Evolutionary conservation across 2,329 filamentous ascomycete species (phyloP), one percentile per base, ranked within the genome.

Genomic region (Zasmidium angulare): DNA sequence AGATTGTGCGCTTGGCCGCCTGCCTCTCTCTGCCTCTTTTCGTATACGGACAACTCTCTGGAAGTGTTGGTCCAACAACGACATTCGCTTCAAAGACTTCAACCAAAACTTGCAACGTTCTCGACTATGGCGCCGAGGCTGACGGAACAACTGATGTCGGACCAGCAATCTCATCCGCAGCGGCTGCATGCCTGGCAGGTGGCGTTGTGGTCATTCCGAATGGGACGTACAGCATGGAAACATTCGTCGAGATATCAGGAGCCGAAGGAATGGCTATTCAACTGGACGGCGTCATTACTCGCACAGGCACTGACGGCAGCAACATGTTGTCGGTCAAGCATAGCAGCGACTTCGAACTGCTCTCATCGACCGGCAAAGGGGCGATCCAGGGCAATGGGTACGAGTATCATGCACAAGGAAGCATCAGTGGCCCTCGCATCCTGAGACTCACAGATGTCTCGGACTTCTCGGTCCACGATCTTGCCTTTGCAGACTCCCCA

Each of bases 261-360:
- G 82, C 82, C 17, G 76, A 72, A 12, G 78, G 73, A 10, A 81
- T 78, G 74, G 81, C 80, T 1, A 69, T 84, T 17, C 80, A 83
- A 63, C 73, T 84, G 43, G 82, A 84, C 66, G 82, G 82, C 20
- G 76, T 75, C 24, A 81, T 85, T 59, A 80, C 80, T n/a, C 77
- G 82, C 1, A 81, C 77, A n/a, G 79, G 81, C 6, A 79, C 75
- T 4, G 77, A 68, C 4, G 77, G 69, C 6, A 81, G 81, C 1
- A 83, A 84, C 62, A 84, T 84, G 82, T 77, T 84, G 62, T 75
- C 78, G 60, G 76, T 84, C 55, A 74, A 80, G 61, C 77, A 81
- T 60, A 74, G 76, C 9, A 75, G 71, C 55, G 81, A 84, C 65
- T 82, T 84, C 54, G 82, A 84, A 65, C 63, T 84, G 58, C 83